Conservation (phyloP, 1,284 basidiomycete genomes). For the Xerocomus amazonicus region DNA sequence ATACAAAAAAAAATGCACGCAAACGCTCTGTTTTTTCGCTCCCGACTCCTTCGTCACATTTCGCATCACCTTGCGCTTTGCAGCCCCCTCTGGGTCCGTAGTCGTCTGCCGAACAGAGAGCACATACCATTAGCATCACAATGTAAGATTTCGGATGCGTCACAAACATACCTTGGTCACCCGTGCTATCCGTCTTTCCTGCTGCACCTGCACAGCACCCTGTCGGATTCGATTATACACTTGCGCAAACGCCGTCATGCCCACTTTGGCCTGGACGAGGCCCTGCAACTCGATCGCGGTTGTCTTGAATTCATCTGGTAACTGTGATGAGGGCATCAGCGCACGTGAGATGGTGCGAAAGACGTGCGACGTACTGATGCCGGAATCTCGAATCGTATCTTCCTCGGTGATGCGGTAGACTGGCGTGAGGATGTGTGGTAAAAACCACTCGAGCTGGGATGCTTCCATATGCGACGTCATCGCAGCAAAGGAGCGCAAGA, state of each 20-base stretch:
- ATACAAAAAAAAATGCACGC: conserved; percentile 41
- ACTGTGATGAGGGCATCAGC: neutral
- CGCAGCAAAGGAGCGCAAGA: conserved; percentile 93
- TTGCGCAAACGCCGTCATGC: conserved; percentile 74
- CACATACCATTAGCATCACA: neutral
- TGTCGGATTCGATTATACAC: conserved; percentile 82
- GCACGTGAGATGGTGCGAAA: neutral
- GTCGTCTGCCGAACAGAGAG: conserved; percentile 37
- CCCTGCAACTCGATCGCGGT: conserved; percentile 86
- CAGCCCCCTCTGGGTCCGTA: conserved; percentile 74
- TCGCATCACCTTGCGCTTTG: conserved; percentile 67
- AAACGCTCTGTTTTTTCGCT: conserved; percentile 65
- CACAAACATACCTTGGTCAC: conserved; percentile 49
- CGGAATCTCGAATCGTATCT: conserved; percentile 70
- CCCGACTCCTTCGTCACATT: conserved; percentile 72
- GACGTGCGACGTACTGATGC: conserved; percentile 63
- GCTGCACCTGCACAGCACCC: conserved; percentile 61
- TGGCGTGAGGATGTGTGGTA: conserved; percentile 84
- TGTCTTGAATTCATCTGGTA: conserved; percentile 76
- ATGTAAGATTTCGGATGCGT: neutral
- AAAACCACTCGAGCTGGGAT: conserved; percentile 57
- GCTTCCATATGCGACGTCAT: conserved; percentile 73
- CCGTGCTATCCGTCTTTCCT: conserved; percentile 68
- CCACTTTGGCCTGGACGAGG: conserved; percentile 83
- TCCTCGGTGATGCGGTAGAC: conserved; percentile 87